A percentile compares a stretch with the other conserved stretches of the same genome.
Conservation (phyloP, 2,329 filamentous ascomycete genomes). For the Mycosphaerella sp. region DNA sequence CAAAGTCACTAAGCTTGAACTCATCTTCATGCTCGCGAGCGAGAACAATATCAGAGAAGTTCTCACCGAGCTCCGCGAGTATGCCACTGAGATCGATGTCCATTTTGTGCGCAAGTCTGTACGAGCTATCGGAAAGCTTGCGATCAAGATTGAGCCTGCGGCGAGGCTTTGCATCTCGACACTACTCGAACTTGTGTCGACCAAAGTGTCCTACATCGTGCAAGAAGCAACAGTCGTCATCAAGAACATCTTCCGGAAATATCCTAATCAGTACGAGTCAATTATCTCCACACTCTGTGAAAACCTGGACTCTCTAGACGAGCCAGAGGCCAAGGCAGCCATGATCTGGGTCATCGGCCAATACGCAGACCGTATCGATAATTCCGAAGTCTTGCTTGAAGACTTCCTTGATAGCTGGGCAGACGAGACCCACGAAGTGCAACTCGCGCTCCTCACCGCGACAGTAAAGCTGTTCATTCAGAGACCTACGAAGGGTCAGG, state of each 20-base stretch:
- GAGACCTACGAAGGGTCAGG: conserved; percentile 86
- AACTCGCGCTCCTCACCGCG: conserved; percentile 86
- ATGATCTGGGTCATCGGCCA: conserved; percentile 99
- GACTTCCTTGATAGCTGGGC: conserved; percentile 92
- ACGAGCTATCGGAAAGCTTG: conserved; percentile 92
- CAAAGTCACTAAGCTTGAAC: conserved; percentile 96
- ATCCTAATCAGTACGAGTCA: conserved; percentile 96
- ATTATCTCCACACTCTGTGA: conserved; percentile 96
- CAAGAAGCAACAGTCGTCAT: conserved; percentile 99
- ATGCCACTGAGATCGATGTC: conserved; percentile 96
- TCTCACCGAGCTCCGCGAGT: conserved; percentile 84
- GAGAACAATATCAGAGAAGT: conserved; percentile 96
- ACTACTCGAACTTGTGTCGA: conserved; percentile 84
- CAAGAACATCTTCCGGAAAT: conserved; percentile 98
- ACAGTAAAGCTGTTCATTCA: conserved; percentile 99
- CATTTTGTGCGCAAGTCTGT: conserved; percentile 98
- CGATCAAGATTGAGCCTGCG: conserved; percentile 97
- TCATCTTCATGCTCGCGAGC: conserved; percentile 97
- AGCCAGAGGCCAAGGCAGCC: conserved; percentile 94
- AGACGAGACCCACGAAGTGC: conserved; percentile 92
- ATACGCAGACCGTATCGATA: conserved; percentile 95
- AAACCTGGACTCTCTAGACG: conserved; percentile 91
- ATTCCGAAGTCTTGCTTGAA: conserved; percentile 86
- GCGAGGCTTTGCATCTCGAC: conserved; percentile 88
- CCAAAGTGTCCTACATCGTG: conserved; percentile 98